Base-by-base conservation (phyloP, 2,329 filamentous ascomycete species). In the Fusarium redolens region DNA sequence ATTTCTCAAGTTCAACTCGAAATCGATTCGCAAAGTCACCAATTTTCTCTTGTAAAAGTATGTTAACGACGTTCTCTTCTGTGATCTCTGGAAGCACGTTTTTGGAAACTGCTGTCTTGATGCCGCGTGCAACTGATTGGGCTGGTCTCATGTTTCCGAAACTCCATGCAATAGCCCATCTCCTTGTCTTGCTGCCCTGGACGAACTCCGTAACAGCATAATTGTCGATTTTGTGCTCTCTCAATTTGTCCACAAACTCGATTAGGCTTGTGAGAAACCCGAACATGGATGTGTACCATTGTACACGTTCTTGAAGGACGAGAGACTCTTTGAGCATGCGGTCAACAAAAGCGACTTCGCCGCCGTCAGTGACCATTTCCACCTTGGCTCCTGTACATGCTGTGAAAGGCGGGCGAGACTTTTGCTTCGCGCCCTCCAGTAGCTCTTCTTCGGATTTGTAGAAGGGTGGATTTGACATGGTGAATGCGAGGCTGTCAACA, bases 391-490 rank as follows among this genome's bases (percentile, higher is more conserved):
- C 96, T 0, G 95, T 97, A 78, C 90, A 90, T 54, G 92, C 91
- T 0, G 93, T 92, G 62, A 89, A 89, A 0, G 95, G 92, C 0
- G 90, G 90, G 0, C 87, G 86, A 6, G 86, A 82, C 80, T 98
- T 97, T 41, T 86, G 82, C 20, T 85, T 81, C 0, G 93, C 92
- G 3, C 92, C 92, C 7, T 85, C 82, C 6, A 87, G 74, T 81
- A 98, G 89, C 56, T 97, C 94, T 9, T 86, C 82, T 6, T 88
- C 83, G 0, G 93, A 95, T n/a, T 86, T 82, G 84, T 98, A 98
- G 83, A 99, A 99, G 0, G 96, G 96, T 0, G 96, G 96, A 75
- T 99, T 99, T 72, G 92, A 96, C 91, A 98, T 97, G 65, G 90
- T 91, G 79, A 98, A 98, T 79, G 96, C 92, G 47, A 97, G 85